These are phyloP conservation scores for Amylostereum areolatum DNA, from an alignment of 1,284 basidiomycete species.

Conservation along the genomic window DNA sequence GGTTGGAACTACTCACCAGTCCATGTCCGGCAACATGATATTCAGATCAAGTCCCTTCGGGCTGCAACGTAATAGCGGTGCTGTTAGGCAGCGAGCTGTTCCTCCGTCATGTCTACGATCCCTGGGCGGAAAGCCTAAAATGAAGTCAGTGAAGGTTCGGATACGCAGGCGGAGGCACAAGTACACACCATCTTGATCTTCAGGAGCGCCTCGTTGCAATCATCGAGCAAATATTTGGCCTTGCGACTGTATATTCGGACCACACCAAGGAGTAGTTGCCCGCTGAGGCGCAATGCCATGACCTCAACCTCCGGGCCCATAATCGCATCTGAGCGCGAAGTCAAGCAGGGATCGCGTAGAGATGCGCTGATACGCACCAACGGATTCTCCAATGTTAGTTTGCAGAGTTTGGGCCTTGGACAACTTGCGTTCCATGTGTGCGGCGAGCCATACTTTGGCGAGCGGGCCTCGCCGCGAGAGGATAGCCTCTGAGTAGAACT, in stretches of 20 bases:
- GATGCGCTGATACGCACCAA: constrained; percentile 51
- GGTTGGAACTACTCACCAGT: constrained; percentile 48
- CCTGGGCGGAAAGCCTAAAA: constrained; percentile 86
- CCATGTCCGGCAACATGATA: constrained; percentile 74
- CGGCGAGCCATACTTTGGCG: constrained; percentile 97
- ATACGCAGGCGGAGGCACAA: constrained; percentile 1
- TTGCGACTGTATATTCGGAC: constrained; percentile 97
- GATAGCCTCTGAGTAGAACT: constrained; percentile 93
- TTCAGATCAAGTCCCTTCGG: constrained; percentile 71
- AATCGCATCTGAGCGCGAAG: constrained; percentile 61
- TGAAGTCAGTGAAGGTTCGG: neutral
- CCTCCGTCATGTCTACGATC: constrained; percentile 90
- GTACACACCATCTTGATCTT: constrained; percentile 86
- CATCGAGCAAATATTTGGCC: constrained; percentile 95
- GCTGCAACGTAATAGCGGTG: constrained; percentile 82
- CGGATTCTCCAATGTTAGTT: constrained; percentile 91
- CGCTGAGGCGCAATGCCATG: constrained; percentile 92
- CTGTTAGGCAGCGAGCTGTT: constrained; percentile 84
- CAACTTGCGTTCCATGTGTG: constrained; percentile 97
- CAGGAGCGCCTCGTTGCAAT: constrained; percentile 93
- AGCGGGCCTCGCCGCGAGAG: constrained; percentile 90
- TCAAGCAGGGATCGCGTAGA: neutral
- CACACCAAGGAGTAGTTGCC: constrained; percentile 92
- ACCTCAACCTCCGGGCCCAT: constrained; percentile 83
- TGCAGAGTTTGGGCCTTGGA: constrained; percentile 92